phyloP scores from a whole-genome alignment of 768 basidiomycete genomes.

The Suillus alpinus region DNA sequence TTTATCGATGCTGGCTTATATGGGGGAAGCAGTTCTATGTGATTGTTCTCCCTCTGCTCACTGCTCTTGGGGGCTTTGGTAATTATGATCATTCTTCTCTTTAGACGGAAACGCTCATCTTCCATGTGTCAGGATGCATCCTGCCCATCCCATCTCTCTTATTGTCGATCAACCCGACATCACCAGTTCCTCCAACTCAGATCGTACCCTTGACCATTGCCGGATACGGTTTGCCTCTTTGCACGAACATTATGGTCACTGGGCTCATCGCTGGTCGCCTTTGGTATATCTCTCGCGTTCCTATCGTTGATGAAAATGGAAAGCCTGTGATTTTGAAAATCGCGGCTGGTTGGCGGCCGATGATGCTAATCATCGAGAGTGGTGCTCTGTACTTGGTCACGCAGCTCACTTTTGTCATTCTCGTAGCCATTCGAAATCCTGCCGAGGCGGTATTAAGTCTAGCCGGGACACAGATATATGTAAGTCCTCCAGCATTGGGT shows the following conservation, averaged over 20 bases:
- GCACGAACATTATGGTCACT: conserved; percentile 33
- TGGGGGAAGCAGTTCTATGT: conserved; percentile 28
- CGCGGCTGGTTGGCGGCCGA: conserved; percentile 11
- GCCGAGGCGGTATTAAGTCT: conserved; percentile 26
- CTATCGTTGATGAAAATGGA: neutral
- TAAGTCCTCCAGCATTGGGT: conserved; percentile 9
- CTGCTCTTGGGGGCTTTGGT: conserved; percentile 27
- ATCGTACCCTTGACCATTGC: conserved; percentile 28
- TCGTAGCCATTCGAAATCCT: conserved; percentile 26
- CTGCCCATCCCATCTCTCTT: neutral
- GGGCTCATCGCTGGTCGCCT: conserved; percentile 32
- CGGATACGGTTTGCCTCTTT: conserved; percentile 31
- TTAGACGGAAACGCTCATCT: neutral
- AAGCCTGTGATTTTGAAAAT: conserved; percentile 1
- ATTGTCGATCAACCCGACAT: neutral
- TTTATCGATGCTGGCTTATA: conserved; percentile 34
- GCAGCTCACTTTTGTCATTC: conserved; percentile 30
- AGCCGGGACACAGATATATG: conserved; percentile 29
- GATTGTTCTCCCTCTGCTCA: conserved; percentile 26
- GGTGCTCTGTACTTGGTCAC: conserved; percentile 29
- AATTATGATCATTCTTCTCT: neutral
- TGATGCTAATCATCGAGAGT: conserved; percentile 28
- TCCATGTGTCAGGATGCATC: neutral
- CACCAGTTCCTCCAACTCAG: conserved; percentile 17
- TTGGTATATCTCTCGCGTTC: conserved; percentile 19